These are phyloP conservation scores for Phytophthora podocarpi DNA, from an alignment of 352 stramenopile species.

Conservation along the genomic window DNA sequence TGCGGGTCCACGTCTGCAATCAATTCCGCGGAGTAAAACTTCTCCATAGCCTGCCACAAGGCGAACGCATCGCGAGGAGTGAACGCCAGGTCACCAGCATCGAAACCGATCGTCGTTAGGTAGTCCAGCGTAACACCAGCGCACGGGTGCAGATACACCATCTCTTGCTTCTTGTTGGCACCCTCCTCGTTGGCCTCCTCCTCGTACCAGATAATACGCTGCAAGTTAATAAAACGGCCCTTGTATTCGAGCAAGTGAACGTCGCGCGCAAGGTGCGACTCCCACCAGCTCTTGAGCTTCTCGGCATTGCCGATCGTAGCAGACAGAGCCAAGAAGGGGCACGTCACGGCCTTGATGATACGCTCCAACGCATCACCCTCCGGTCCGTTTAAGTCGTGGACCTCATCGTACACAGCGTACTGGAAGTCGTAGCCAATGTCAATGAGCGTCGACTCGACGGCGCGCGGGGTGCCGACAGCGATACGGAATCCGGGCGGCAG, in stretches of 20 bases:
- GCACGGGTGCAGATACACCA: constrained; percentile 83
- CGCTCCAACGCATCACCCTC: constrained; percentile 97
- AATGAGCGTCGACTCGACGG: constrained; percentile 93
- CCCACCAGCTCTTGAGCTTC: constrained; percentile 95
- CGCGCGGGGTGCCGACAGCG: constrained; percentile 95
- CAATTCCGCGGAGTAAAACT: constrained; percentile 70
- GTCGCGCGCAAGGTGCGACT: constrained; percentile 84
- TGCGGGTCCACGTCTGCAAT: constrained; percentile 94
- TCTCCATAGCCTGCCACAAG: constrained; percentile 92
- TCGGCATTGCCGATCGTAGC: constrained; percentile 98
- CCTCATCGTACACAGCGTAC: constrained; percentile 98
- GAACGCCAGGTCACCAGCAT: constrained; percentile 90
- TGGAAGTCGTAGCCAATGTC: constrained; percentile 94
- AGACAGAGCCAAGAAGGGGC: constrained; percentile 97
- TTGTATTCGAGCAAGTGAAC: constrained; percentile 96
- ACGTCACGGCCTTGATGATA: constrained; percentile 95
- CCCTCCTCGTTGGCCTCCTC: constrained; percentile 41
- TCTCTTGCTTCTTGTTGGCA: constrained; percentile 60
- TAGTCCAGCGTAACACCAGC: constrained; percentile 87
- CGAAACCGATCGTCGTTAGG: constrained; percentile 82
- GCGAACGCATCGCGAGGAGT: constrained; percentile 97
- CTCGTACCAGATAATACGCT: constrained; percentile 95
- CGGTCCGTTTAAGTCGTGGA: constrained; percentile 97
- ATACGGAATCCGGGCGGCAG: constrained; percentile 86
- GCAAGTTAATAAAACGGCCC: constrained; percentile 98